Conservation (phyloP, 163 green algal genomes). For the Dunaliella salina region DNA sequence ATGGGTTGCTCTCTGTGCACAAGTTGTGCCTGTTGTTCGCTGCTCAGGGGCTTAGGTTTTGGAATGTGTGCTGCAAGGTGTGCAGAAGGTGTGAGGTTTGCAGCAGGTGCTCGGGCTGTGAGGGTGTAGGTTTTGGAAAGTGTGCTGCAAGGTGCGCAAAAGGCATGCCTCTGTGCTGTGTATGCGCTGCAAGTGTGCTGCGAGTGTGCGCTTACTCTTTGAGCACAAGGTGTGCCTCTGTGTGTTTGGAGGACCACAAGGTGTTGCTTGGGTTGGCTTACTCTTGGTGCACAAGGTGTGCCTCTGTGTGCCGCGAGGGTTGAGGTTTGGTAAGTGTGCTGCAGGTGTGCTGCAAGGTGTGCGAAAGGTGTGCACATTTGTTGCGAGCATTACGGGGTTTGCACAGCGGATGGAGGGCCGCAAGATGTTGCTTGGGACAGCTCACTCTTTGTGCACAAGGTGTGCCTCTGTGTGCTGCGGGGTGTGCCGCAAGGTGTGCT, state of each 20-base stretch:
- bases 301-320: too few relatives aligned
- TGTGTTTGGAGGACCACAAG: neutral
- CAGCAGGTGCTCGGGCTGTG: slow-evolving; percentile 46
- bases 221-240: neutral
- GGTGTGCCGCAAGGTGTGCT: too few relatives aligned
- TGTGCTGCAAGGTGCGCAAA: slow-evolving; percentile 52
- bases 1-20: slow-evolving; percentile 73
- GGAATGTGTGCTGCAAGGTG: neutral
- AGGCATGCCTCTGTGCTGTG: too few relatives aligned
- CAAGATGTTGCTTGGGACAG: slow-evolving; percentile 58
- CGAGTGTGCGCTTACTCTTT: too few relatives aligned
- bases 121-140: too few relatives aligned
- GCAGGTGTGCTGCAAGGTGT: slow-evolving; percentile 40
- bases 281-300: too few relatives aligned
- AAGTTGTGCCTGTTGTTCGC: slow-evolving; percentile 21
- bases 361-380: too few relatives aligned
- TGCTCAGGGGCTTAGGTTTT: too few relatives aligned
- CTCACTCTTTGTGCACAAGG: slow-evolving; percentile 64
- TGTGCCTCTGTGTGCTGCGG: too few relatives aligned
- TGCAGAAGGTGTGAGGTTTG: neutral
- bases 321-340: slow-evolving; percentile 72
- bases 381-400: neutral
- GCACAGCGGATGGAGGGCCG: neutral
- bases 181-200: neutral
- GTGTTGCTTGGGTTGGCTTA: slow-evolving; percentile 63